These are phyloP conservation scores for Kwoniella pini DNA, from an alignment of 768 basidiomycete species.

Conservation along the genomic window DNA sequence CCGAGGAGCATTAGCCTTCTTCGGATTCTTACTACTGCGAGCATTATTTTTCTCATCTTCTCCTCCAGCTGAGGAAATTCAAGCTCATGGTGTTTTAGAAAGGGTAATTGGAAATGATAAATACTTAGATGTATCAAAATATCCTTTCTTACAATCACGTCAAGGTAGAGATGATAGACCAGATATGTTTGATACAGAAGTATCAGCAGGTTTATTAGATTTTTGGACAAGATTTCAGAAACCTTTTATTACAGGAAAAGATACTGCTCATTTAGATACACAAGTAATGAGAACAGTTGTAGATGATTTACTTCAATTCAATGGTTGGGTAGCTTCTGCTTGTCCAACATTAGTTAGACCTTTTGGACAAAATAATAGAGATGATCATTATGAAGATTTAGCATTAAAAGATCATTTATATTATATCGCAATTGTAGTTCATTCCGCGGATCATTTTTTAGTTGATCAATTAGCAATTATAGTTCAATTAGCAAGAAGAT, in stretches of 20 bases:
- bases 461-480: slow-evolving; percentile 98
- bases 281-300: slow-evolving; percentile 87
- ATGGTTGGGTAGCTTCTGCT: slow-evolving; percentile 96
- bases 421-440: slow-evolving; percentile 91
- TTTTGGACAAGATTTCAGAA: slow-evolving; percentile 92
- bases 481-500: slow-evolving; percentile 86
- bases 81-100: slow-evolving; percentile 66
- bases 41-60: slow-evolving; percentile 48
- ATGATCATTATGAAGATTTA: slow-evolving; percentile 86
- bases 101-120: slow-evolving; percentile 68
- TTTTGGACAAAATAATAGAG: slow-evolving; percentile 84
- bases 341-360: slow-evolving; percentile 93
- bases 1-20: slow-evolving; percentile 42
- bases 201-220: slow-evolving; percentile 75
- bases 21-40: slow-evolving; percentile 42
- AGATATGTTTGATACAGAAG: slow-evolving; percentile 74
- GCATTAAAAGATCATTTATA: slow-evolving; percentile 79
- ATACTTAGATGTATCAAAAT: slow-evolving; percentile 80
- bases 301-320: slow-evolving; percentile 89
- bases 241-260: slow-evolving; percentile 79
- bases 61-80: slow-evolving; percentile 57
- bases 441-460: slow-evolving; percentile 98
- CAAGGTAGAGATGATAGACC: slow-evolving; percentile 78
- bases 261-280: slow-evolving; percentile 84
- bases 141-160: slow-evolving; percentile 82